These are phyloP conservation scores for Cinnamomum chago DNA, from an alignment of 164 flowering plant genomes.

Conservation along the genomic window DNA sequence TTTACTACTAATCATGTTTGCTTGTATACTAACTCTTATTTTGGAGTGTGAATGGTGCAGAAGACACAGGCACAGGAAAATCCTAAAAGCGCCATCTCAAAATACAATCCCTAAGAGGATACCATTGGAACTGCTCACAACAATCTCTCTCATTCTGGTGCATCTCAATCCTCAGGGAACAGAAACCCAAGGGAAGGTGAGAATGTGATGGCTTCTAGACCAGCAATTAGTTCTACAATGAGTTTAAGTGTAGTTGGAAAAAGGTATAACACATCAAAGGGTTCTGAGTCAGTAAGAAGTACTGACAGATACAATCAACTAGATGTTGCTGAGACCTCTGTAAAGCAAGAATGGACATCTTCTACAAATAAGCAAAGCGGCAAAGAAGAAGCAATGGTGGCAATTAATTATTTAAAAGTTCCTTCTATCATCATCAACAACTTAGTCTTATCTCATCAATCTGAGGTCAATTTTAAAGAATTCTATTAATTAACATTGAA, in stretches of 20 bases:
- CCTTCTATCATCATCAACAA: too few relatives aligned
- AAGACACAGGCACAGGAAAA: slow-evolving; percentile 41
- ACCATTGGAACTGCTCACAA: slow-evolving; percentile 37
- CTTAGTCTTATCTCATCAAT: too few relatives aligned
- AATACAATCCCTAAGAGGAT: slow-evolving; percentile 46
- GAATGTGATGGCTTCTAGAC: slow-evolving; percentile 16
- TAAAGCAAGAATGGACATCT: too few relatives aligned
- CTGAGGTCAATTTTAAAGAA: too few relatives aligned
- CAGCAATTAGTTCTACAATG: slow-evolving; percentile 14
- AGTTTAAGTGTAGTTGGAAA: slow-evolving; percentile 31
- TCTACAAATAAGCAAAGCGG: too few relatives aligned
- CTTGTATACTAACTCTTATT: neutral
- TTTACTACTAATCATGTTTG: neutral
- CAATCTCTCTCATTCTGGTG: slow-evolving; percentile 28
- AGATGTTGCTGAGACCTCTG: too few relatives aligned
- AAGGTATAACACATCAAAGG: slow-evolving; percentile 33
- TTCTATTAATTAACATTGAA: too few relatives aligned
- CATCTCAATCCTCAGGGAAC: slow-evolving; percentile 16
- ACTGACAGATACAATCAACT: slow-evolving; percentile 24
- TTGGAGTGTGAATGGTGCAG: slow-evolving; percentile 25
- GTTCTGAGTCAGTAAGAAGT: slow-evolving; percentile 39
- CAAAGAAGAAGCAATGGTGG: too few relatives aligned
- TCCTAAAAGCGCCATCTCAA: slow-evolving; percentile 43
- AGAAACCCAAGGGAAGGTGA: slow-evolving; percentile 16
- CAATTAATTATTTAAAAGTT: too few relatives aligned